Percentiles rank a stretch among this genome's conserved stretches.
These are phyloP conservation scores for Fusarium torreyae DNA, from an alignment of 2,329 filamentous ascomycete species.

Conservation along the genomic window DNA sequence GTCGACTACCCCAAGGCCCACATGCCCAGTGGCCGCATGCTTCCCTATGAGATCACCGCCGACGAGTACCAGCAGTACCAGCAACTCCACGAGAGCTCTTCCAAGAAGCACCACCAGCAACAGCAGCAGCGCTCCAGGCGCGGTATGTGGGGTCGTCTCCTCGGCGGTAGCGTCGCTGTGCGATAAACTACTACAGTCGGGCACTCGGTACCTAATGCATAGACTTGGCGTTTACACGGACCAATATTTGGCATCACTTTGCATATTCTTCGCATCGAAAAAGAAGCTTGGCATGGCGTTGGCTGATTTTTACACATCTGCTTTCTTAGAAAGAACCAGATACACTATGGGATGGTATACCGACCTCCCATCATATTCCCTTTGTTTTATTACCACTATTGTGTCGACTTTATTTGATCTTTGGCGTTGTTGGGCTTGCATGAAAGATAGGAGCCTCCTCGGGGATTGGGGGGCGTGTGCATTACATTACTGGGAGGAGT, in stretches of 20 bases:
- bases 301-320: conserved; percentile 27
- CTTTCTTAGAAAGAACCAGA: conserved; percentile 39
- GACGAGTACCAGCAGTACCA: conserved; percentile 63
- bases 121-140: conserved; percentile 61
- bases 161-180: conserved; percentile 62
- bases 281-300: conserved; percentile 46
- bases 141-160: conserved; percentile 69
- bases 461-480: conserved; percentile 38
- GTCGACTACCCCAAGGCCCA: conserved; percentile 57
- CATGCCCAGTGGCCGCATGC: conserved; percentile 55
- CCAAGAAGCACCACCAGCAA: conserved; percentile 66
- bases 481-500: conserved; percentile 31
- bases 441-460: conserved; percentile 26
- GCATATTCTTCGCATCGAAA: conserved; percentile 40
- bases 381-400: conserved; percentile 38
- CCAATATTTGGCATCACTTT: conserved; percentile 42
- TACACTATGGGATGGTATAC: conserved; percentile 34
- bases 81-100: conserved; percentile 62
- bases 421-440: conserved; percentile 40
- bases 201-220: conserved; percentile 39
- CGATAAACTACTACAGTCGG: conserved; percentile 50
- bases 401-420: conserved; percentile 15
- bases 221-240: conserved; percentile 44
- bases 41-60: conserved; percentile 70
- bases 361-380: conserved; percentile 33